Conservation (phyloP, 78 protist genomes). For the Creolimax fragrantissima region DNA sequence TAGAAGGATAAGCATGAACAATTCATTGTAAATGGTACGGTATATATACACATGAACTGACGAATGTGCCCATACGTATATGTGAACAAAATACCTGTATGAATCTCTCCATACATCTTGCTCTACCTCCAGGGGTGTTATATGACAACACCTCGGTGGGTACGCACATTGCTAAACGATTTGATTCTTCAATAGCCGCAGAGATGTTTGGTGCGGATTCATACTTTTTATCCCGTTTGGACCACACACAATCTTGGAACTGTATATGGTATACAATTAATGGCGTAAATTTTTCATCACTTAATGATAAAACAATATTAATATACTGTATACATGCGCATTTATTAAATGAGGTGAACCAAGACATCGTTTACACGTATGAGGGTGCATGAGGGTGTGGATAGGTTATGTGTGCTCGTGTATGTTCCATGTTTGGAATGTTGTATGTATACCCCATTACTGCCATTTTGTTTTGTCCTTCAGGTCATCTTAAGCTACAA, state of each 20-base stretch:
- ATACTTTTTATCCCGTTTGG: background rate
- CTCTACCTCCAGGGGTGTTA: background rate
- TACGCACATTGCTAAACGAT: background rate
- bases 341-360: too few species aligned
- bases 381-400: too few species aligned
- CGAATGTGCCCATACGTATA: background rate
- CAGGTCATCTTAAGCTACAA: too few species aligned
- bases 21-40: background rate
- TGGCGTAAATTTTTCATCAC: too few species aligned
- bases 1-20: background rate
- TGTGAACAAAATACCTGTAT: background rate
- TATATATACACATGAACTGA: background rate
- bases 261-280: too few species aligned
- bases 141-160: background rate
- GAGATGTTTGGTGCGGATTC: background rate
- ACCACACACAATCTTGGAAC: background rate
- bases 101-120: background rate
- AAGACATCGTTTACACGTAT: too few species aligned
- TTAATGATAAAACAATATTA: too few species aligned
- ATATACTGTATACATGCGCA: too few species aligned
- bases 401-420: background rate
- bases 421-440: background rate
- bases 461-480: too few species aligned
- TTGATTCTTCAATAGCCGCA: background rate
- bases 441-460: too few species aligned